Conservation (phyloP, 768 basidiomycete genomes). For the Lentinula aciculospora region DNA sequence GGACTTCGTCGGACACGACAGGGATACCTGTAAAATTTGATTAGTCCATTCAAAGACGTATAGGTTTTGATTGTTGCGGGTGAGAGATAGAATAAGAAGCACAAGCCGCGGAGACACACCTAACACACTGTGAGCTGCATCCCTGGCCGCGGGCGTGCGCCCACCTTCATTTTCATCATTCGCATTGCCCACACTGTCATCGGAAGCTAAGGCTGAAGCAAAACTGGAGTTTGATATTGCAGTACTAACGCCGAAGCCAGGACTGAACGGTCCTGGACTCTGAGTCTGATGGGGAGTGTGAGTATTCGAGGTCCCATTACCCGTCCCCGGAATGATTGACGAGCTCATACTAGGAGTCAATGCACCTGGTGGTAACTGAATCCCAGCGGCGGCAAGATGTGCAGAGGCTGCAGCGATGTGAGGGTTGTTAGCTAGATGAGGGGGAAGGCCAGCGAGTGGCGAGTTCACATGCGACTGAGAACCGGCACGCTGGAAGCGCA, state of each 20-base stretch:
- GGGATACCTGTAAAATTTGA: not conserved
- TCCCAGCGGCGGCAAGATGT: not conserved
- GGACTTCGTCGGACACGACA: not conserved
- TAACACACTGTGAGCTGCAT: not conserved
- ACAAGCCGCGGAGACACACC: no score
- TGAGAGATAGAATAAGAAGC: no score
- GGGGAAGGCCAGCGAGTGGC: not conserved
- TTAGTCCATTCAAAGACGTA: not conserved
- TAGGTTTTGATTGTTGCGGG: no score
- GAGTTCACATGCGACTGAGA: not conserved
- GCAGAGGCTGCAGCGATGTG: conserved; percentile 5
- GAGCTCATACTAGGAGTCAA: not conserved
- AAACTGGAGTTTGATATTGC: not conserved
- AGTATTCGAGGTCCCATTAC: not conserved
- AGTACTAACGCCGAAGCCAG: not conserved
- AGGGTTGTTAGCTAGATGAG: not conserved
- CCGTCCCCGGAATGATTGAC: not conserved
- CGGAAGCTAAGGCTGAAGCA: not conserved
- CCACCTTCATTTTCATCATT: not conserved
- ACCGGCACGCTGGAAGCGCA: not conserved
- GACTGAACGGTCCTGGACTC: not conserved
- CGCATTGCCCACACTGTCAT: not conserved
- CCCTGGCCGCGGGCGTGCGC: not conserved
- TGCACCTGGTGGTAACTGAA: not conserved
- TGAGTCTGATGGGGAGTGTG: not conserved